Base-by-base conservation (phyloP, 257 asterid genomes). In the Leonotis leonurus region DNA sequence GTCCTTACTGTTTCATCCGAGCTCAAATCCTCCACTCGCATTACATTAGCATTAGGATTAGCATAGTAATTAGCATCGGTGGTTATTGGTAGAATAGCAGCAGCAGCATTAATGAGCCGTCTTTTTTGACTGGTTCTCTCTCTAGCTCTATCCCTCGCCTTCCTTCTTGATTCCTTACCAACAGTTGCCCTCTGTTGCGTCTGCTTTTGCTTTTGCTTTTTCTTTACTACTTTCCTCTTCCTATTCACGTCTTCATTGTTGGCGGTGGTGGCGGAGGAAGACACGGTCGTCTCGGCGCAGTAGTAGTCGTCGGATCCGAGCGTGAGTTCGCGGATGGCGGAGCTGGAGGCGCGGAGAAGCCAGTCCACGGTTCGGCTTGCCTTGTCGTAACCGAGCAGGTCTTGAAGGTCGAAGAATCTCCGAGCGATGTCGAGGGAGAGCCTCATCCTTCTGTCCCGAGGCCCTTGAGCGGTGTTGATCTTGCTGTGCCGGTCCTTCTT, bases 401-500 rank as follows among this genome's bases (percentile, higher is more conserved):
- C 96, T 40, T 87, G 96, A 6, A 87, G 74, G 21, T 73, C 77
- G 12, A 88, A 88, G 49, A 88, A 88, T 13, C 62, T 77, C 2
- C 80, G 30, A 0, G 95, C 96, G 2, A 88, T 73, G 4, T 80
- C 82, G 0, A 85, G 77, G 4, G 96, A 88, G 0, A 88, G 78
- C 29, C 96, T 69, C 87, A 88, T 82, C 56, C 96, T 62, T 14
- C 96, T 64, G 71, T 88, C 96, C 27, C 96, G 65, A 1, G 83
- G 92, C 4, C 96, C 96, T 0, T 71, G 81, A 2, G 90, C 89
- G 0, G 96, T 88, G 18, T 67, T 56, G 60, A 88, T 88, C 73
- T 88, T 88, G 84, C 87, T 81, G 82, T 88, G 96, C 49, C 95
- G 56, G 27, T 88, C 96, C n/a, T n/a, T n/a, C 64, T n/a, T n/a